These are phyloP conservation scores for Suillus paluster DNA, from an alignment of 768 basidiomycete species.

Conservation along the genomic window DNA sequence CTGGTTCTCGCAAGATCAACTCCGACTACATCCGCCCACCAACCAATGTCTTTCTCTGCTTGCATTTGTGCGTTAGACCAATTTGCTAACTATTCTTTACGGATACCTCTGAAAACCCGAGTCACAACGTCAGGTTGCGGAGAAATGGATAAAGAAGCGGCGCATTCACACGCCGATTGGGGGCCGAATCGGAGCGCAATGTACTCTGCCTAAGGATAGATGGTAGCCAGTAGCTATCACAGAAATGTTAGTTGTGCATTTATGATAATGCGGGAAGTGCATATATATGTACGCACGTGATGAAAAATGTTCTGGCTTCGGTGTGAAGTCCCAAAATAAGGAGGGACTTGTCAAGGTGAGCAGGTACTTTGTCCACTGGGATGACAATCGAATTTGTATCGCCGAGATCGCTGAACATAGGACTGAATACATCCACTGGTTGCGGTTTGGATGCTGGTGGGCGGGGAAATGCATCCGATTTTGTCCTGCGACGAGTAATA, in stretches of 20 bases:
- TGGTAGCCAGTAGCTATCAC: neutral
- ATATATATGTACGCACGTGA: neutral
- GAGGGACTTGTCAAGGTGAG: neutral
- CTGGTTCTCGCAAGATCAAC: neutral
- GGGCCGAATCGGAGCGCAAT: neutral
- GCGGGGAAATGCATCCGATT: neutral
- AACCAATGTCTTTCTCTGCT: neutral
- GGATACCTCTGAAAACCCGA: neutral
- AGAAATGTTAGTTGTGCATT: neutral
- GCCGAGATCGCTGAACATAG: neutral
- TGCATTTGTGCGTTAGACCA: neutral
- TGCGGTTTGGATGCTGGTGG: neutral
- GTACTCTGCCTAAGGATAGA: neutral
- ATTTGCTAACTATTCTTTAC: neutral
- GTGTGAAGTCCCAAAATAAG: neutral
- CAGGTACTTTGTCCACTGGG: neutral
- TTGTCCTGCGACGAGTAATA: neutral
- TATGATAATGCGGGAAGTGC: neutral
- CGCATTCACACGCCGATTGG: neutral
- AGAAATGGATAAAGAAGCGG: neutral
- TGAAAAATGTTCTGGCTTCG: neutral
- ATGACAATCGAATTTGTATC: neutral
- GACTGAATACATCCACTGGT: neutral
- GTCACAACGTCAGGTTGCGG: neutral
- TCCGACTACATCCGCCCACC: neutral